Conservation (phyloP, 305 asterid species). For the Fraxinus sp. region DNA sequence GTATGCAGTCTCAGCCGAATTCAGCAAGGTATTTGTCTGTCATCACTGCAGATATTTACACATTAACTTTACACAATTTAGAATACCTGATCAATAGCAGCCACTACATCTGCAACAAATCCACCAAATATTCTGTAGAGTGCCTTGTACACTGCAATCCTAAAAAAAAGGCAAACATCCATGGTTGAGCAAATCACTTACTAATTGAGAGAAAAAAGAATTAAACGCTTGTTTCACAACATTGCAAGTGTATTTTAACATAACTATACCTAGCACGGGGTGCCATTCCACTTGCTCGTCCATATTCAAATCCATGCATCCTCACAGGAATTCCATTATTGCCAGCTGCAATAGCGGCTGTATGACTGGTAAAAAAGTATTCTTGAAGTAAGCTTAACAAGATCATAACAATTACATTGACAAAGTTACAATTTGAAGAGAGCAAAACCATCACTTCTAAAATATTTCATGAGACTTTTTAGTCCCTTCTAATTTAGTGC, state of each 20-base stretch:
- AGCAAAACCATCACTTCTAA: not conserved
- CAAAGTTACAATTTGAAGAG: not conserved
- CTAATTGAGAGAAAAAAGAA: not conserved
- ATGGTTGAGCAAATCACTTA: constrained; percentile 16
- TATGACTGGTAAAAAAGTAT: constrained; percentile 62
- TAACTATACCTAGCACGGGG: constrained; percentile 89
- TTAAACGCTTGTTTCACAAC: not conserved
- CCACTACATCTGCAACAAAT: constrained; percentile 93
- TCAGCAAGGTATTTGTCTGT: not conserved
- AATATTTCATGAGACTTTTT: not conserved
- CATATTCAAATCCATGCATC: constrained; percentile 91
- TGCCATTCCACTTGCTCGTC: constrained; percentile 99
- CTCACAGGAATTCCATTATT: constrained; percentile 95
- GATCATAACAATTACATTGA: constrained; percentile 5
- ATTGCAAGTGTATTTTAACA: not conserved
- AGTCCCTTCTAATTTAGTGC: not conserved
- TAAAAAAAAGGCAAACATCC: constrained; percentile 34
- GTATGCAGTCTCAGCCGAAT: not conserved
- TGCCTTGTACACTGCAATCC: constrained; percentile 99
- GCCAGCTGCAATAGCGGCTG: constrained; percentile 98
- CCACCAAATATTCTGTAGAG: constrained; percentile 96
- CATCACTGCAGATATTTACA: constrained; percentile 5
- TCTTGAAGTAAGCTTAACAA: constrained; percentile 14
- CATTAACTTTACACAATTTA: constrained; percentile 15
- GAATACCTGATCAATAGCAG: constrained; percentile 96